A percentile compares a stretch with the other conserved stretches of the same genome.
Evolutionary conservation across 2,329 filamentous ascomycete species (phyloP).

Genomic region (Ophiobolus disseminans): DNA sequence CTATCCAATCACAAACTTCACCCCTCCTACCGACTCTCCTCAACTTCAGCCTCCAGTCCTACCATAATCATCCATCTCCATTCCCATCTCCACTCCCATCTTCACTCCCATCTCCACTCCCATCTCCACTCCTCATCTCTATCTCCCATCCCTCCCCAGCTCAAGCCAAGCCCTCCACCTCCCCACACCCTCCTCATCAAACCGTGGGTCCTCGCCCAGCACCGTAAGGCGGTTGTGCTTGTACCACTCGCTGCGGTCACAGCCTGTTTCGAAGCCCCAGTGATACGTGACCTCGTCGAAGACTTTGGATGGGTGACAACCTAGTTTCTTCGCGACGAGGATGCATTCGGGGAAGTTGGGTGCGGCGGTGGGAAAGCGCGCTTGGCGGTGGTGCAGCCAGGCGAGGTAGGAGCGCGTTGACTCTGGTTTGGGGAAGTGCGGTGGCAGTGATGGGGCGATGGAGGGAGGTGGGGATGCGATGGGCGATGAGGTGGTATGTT

Average conservation of each 20-base stretch:
- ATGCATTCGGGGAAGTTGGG: slow-evolving; percentile 2
- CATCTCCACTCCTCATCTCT: background rate
- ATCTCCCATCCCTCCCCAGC: background rate
- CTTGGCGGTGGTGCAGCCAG: slow-evolving; percentile 5
- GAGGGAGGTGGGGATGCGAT: too few species aligned
- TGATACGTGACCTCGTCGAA: slow-evolving; percentile 1
- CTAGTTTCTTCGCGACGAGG: background rate
- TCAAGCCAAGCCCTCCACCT: slow-evolving; percentile 1
- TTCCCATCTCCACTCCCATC: background rate
- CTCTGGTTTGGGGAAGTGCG: too few species aligned
- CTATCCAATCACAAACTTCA: too few species aligned
- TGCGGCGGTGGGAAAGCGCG: background rate
- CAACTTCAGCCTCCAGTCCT: background rate
- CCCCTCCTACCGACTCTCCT: too few species aligned
- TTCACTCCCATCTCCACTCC: background rate
- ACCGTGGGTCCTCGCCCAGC: slow-evolving; percentile 7
- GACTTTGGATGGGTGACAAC: background rate
- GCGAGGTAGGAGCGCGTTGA: slow-evolving; percentile 5
- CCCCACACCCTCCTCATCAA: background rate
- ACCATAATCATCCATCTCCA: background rate
- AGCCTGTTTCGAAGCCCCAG: slow-evolving; percentile 5
- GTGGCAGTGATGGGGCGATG: too few species aligned
- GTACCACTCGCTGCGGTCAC: slow-evolving; percentile 1
- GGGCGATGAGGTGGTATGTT: too few species aligned
- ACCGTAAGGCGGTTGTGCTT: slow-evolving; percentile 1